Percentiles rank a stretch among this genome's conserved stretches.
These are phyloP conservation scores for Annulohypoxylon maeteangense DNA, from an alignment of 495 filamentous ascomycete genomes.

Conservation along the genomic window DNA sequence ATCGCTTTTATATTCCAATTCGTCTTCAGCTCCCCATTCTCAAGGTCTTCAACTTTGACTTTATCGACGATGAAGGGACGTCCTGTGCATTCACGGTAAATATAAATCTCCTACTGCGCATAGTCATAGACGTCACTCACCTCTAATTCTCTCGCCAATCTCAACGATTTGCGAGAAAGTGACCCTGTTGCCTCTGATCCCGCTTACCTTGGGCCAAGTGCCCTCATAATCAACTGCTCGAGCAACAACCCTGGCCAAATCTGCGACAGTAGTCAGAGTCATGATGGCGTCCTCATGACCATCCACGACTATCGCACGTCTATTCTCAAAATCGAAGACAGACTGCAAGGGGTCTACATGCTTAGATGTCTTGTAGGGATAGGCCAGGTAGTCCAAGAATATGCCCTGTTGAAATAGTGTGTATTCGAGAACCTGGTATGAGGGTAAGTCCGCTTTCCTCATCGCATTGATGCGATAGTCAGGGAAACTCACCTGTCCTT, in stretches of 20 bases:
- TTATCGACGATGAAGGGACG: conserved; percentile 56
- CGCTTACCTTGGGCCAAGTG: conserved; percentile 65
- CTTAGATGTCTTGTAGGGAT: conserved; percentile 60
- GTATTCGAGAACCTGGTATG: conserved; percentile 65
- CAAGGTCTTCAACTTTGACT: conserved; percentile 58
- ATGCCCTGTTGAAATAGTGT: conserved; percentile 66
- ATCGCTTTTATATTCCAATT: conserved; percentile 55
- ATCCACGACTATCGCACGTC: conserved; percentile 61
- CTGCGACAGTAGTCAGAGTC: conserved; percentile 59
- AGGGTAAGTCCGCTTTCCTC: neutral
- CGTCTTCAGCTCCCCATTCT: conserved; percentile 55
- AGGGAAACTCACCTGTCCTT: conserved; percentile 53
- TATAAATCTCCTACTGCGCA: neutral
- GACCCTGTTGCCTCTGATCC: conserved; percentile 60
- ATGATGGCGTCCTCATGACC: conserved; percentile 56
- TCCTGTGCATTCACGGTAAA: conserved; percentile 43
- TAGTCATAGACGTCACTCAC: conserved; percentile 42
- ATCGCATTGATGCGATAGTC: too few species aligned
- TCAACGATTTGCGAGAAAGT: conserved; percentile 56
- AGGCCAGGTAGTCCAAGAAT: conserved; percentile 64
- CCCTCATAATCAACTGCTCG: conserved; percentile 64
- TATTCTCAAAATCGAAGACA: conserved; percentile 59
- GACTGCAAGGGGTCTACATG: conserved; percentile 57
- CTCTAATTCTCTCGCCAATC: conserved; percentile 62
- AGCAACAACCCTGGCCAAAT: conserved; percentile 59